phyloP scores from a whole-genome alignment of 805 yeast species.

The Cyberlindnera petersonii region DNA sequence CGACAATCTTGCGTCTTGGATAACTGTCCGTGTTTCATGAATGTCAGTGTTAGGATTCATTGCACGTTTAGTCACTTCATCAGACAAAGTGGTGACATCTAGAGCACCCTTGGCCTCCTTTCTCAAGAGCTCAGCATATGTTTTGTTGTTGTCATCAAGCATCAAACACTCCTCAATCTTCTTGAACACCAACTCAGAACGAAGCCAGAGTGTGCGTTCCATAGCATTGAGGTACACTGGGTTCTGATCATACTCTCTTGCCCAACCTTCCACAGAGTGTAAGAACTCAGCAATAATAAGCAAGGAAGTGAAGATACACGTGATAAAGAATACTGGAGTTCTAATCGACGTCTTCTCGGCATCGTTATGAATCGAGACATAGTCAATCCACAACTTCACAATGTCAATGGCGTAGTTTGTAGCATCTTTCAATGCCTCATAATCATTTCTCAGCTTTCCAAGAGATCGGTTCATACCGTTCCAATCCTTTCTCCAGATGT shows the following conservation, averaged over 20 bases:
- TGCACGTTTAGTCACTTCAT: slow-evolving; percentile 45
- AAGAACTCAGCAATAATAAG: slow-evolving; percentile 62
- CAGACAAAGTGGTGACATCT: slow-evolving; percentile 47
- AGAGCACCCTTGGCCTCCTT: slow-evolving; percentile 57
- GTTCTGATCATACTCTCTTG: slow-evolving; percentile 32
- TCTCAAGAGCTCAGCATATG: slow-evolving; percentile 56
- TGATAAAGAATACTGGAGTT: slow-evolving; percentile 72
- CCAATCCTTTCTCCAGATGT: slow-evolving; percentile 68
- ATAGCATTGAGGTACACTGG: slow-evolving; percentile 35
- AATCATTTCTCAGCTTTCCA: slow-evolving; percentile 44
- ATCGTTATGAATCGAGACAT: slow-evolving; percentile 60
- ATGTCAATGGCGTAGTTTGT: slow-evolving; percentile 54
- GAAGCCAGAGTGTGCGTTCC: slow-evolving; percentile 63
- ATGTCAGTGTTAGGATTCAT: slow-evolving; percentile 41
- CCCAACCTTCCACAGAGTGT: slow-evolving; percentile 52
- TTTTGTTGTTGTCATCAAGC: slow-evolving; percentile 48
- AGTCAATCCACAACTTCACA: slow-evolving; percentile 66
- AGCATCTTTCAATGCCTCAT: slow-evolving; percentile 63
- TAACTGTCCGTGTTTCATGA: slow-evolving; percentile 43
- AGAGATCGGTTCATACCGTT: slow-evolving; percentile 54
- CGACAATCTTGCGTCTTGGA: slow-evolving; percentile 47
- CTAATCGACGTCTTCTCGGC: slow-evolving; percentile 64
- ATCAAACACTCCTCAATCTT: slow-evolving; percentile 57
- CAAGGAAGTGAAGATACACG: slow-evolving; percentile 62
- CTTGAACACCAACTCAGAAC: slow-evolving; percentile 55